Evolutionary conservation across 2,329 filamentous ascomycete species (phyloP), one percentile per base, ranked within the genome.

Genomic region (Cadophora sp.): DNA sequence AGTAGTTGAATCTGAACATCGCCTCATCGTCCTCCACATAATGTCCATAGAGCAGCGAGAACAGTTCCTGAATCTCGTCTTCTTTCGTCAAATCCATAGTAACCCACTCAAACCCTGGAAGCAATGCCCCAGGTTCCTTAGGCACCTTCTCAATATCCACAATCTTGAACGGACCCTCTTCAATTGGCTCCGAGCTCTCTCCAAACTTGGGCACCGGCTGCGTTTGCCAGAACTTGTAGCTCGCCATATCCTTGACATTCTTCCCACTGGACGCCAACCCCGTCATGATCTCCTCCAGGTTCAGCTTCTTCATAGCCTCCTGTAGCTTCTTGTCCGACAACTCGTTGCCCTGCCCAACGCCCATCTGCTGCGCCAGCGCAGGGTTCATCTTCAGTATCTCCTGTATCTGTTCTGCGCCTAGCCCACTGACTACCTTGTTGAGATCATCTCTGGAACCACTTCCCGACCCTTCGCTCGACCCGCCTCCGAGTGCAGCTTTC

Each of bases 221-320:
- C 56, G 96, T 99, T 79, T 93, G 90, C 96, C 96, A 99, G 83
- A 99, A 99, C 81, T 97, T 97, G 85, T 98, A 97, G 66, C 90
- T 92, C 7, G 91, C 94, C 93, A 97, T 97, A 77, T 97, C 94
- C 83, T 97, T 97, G 74, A 89, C 90, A 76, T 97, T 97, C 84
- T 96, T 96, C 65, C 91, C 92, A 69, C 87, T 89, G 8, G 92
- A 84, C 18, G 94, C 91, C 75, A 92, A 80, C 0, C 91, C 90
- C 0, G 91, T 92, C 85, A 93, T 87, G 76, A 92, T 87, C 70
- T 93, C 89, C 76, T 89, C 85, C 64, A 92, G 81, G 71, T 84
- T 89, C 76, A 93, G 82, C 73, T 86, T 85, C 79, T 87, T 87
- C 69, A 91, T 81, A 58, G 83, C 80, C 39, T 85, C 82, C 67